Base-by-base conservation (phyloP, 2,329 filamentous ascomycete genomes). In the Phaeosphaeriaceae sp. region DNA sequence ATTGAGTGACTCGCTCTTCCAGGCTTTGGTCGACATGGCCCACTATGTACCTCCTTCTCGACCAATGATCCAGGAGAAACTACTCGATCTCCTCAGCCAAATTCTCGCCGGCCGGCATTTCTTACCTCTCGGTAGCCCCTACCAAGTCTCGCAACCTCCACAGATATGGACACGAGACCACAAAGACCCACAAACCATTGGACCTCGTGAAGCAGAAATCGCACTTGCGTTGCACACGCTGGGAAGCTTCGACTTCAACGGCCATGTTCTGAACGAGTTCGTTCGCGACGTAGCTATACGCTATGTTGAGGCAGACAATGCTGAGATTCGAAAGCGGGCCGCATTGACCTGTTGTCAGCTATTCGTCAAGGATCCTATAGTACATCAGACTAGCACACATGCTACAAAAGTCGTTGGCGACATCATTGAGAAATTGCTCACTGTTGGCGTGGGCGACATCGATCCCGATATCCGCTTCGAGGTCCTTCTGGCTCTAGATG, bases 41-140 rank as follows among this genome's bases (percentile, higher is more conserved):
- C 96, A 98, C 74, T 98, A 99, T 74, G 97, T 99, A 48, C 95
- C 94, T 0, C 93, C 96, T 0, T 92, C 97, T 56, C 95, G 96
- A 74, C 86, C 91, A 1, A 93, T 88, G 7, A 98, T 99, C 42
- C 95, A 99, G 73, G 94, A 97, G 71, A 89, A 95, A 67, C 82
- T 99, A 22, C 85, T 99, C 13, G 93, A 99, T 72, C 93, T 99
- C 86, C 85, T 99, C 41, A 98, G 95, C 77, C 88, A 94, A 63
- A 94, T 98, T 3, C 86, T 99, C 1, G 96, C 93, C 62, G 93
- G 94, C 3, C 91, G 95, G 66, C 91, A 93, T 1, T 99, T 98
- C 77, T 90, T 94, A 65, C 93, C 93, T 1, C 84, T 99, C 9
- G 96, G 95, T 6, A 96, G 94, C 53, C 95, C 95, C 0, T 90